Evolutionary conservation across 163 green algal species (phyloP).

Genomic region (Scenedesmus sp.): DNA sequence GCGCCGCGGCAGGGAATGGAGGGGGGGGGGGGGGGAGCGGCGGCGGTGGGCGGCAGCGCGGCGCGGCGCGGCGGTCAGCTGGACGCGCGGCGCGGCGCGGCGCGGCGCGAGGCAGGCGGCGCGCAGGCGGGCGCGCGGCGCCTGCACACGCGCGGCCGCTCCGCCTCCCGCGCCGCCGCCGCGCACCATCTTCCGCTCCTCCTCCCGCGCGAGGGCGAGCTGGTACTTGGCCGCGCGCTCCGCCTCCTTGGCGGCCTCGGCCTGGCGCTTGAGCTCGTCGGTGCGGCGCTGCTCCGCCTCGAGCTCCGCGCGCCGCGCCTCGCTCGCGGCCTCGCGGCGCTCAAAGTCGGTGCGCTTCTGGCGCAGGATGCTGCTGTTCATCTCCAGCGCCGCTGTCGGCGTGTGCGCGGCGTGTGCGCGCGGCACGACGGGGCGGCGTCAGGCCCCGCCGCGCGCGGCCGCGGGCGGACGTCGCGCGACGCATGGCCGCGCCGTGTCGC

Average conservation of each 20-base stretch:
- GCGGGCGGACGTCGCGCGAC: background rate
- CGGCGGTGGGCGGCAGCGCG: no score
- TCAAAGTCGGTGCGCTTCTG: conserved; percentile 75
- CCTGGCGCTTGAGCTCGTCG: conserved; percentile 65
- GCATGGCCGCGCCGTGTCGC: background rate
- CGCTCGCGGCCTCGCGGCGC: conserved; percentile 62
- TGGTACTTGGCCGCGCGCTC: conserved; percentile 76
- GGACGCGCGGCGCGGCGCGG: no score
- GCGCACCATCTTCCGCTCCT: conserved; percentile 60
- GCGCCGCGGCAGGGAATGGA: background rate
- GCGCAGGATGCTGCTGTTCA: conserved; percentile 65
- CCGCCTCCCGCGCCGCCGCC: background rate
- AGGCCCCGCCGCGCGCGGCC: background rate
- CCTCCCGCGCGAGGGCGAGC: conserved; percentile 65
- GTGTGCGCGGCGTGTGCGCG: no score
- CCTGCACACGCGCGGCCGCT: background rate
- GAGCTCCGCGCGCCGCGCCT: conserved; percentile 61
- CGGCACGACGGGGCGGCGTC: background rate
- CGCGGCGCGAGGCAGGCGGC: no score
- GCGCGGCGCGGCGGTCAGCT: no score
- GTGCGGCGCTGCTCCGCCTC: conserved; percentile 54
- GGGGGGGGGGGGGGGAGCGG: background rate
- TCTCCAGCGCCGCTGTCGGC: conserved; percentile 58
- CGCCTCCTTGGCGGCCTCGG: conserved; percentile 60
- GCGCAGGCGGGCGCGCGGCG: no score